phyloP scores from a whole-genome alignment of 108 stramenopile genomes.

The Cyclotella cryptica region DNA sequence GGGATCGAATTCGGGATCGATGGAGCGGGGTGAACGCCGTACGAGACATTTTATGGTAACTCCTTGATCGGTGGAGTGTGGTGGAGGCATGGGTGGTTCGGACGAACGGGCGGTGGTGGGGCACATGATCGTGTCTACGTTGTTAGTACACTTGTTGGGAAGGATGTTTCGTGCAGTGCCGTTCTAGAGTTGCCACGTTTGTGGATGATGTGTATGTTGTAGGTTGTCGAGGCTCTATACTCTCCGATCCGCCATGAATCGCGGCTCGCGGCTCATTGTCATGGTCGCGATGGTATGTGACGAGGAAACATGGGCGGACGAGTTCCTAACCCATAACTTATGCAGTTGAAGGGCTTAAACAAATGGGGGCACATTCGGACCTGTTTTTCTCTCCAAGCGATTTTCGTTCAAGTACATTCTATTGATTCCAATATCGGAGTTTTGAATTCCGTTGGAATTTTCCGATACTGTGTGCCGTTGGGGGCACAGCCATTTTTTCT shows the following conservation, averaged over 20 bases:
- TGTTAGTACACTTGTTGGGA: background rate
- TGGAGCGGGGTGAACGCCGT: slow-evolving; percentile 30
- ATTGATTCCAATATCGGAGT: too few species aligned
- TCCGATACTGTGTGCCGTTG: too few species aligned
- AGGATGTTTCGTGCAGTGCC: background rate
- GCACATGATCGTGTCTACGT: background rate
- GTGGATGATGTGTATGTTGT: background rate
- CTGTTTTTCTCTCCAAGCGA: too few species aligned
- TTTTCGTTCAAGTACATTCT: too few species aligned
- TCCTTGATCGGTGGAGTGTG: slow-evolving; percentile 18
- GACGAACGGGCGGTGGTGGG: background rate
- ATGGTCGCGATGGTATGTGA: too few species aligned
- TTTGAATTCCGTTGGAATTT: too few species aligned
- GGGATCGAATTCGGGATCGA: slow-evolving; percentile 45
- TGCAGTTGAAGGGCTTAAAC: too few species aligned
- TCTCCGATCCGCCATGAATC: background rate
- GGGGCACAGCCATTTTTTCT: too few species aligned
- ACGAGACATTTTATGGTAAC: slow-evolving; percentile 31
- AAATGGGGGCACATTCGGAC: too few species aligned
- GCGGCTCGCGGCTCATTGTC: background rate
- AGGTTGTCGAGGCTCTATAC: background rate
- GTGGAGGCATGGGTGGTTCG: background rate
- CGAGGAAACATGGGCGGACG: too few species aligned
- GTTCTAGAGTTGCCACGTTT: too few species aligned
- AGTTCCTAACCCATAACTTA: too few species aligned